Conservation (phyloP, 345 rosid genomes). For the Garcia nutans region DNA sequence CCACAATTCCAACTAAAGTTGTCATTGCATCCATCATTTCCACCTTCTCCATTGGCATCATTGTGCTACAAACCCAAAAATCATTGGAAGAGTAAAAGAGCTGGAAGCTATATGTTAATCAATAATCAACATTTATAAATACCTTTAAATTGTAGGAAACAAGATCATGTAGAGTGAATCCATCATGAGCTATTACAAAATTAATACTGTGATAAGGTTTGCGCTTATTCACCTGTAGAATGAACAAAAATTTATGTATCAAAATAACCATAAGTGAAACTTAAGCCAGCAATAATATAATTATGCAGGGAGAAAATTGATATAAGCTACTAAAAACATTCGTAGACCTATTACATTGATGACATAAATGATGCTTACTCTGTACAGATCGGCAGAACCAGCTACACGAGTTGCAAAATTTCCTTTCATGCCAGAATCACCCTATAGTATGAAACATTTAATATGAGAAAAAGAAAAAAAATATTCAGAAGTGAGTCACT, state of each 20-base stretch:
- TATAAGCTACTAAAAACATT: not conserved
- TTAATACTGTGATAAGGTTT: constrained; percentile 87
- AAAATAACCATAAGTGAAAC: not conserved
- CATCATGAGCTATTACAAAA: constrained; percentile 88
- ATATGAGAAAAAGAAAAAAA: constrained; percentile 10
- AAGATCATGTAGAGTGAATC: constrained; percentile 83
- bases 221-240: constrained; percentile 70
- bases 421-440: constrained; percentile 94
- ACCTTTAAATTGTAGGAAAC: constrained; percentile 88
- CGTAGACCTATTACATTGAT: not conserved
- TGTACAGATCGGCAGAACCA: constrained; percentile 86
- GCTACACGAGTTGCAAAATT: constrained; percentile 80
- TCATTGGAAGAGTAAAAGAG: not conserved
- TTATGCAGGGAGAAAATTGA: not conserved
- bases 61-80: constrained; percentile 66
- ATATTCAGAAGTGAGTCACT: not conserved
- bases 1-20: constrained; percentile 98
- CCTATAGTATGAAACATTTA: constrained; percentile 40
- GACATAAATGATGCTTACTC: constrained; percentile 38
- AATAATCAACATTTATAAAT: constrained; percentile 19
- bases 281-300: not conserved
- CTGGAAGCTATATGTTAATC: not conserved
- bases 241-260: not conserved
- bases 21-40: constrained; percentile 85
- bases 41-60: constrained; percentile 96